phyloP scores from a whole-genome alignment of 495 filamentous ascomycete species.

The Penicillium samsonianum region DNA sequence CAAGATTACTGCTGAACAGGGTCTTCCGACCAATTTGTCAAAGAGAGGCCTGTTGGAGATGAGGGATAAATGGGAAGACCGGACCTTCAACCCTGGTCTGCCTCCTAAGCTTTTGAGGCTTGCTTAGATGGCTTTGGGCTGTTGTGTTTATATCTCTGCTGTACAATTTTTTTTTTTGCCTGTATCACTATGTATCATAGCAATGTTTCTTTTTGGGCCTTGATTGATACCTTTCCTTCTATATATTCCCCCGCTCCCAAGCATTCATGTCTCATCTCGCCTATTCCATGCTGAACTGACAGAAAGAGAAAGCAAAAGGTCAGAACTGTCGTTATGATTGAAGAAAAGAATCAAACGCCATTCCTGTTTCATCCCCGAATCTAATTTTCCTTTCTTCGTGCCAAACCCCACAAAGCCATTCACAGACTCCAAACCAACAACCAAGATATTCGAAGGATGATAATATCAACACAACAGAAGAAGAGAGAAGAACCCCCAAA shows the following conservation, averaged over 20 bases:
- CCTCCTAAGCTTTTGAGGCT: conserved; percentile 1
- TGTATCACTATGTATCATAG: neutral
- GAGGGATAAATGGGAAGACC: conserved; percentile 25
- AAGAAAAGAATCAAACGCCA: conserved; percentile 2
- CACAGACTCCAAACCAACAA: conserved; percentile 1
- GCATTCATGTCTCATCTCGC: neutral
- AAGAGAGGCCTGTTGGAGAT: conserved; percentile 13
- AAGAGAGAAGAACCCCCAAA: neutral
- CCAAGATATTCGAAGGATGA: neutral
- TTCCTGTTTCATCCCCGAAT: neutral
- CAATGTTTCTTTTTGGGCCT: neutral
- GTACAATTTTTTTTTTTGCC: neutral
- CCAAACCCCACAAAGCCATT: neutral
- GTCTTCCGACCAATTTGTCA: neutral
- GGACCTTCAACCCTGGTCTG: conserved; percentile 1
- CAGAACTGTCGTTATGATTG: neutral
- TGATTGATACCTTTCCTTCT: neutral
- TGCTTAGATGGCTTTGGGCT: neutral
- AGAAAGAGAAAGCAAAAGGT: neutral
- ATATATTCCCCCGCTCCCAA: neutral
- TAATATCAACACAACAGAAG: conserved; percentile 1
- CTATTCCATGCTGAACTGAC: neutral
- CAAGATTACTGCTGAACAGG: neutral
- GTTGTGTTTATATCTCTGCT: neutral
- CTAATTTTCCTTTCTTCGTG: neutral